Evolutionary conservation across 2,329 filamentous ascomycete genomes (phyloP).

Genomic region (Fusarium sambucinum): DNA sequence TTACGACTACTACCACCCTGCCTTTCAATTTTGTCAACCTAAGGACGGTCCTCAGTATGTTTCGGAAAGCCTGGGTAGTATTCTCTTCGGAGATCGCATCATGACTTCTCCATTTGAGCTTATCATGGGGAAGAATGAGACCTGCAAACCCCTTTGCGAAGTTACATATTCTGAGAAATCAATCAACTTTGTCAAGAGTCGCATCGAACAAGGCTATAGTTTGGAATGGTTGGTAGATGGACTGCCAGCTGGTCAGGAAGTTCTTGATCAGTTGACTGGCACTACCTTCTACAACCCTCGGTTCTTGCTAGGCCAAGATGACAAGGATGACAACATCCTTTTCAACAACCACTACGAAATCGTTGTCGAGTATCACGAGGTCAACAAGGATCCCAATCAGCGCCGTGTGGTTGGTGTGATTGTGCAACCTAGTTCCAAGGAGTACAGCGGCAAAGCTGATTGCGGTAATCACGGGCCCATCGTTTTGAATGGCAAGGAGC

Average conservation of each 20-base stretch:
- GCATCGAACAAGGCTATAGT: constrained; percentile 88
- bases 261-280: constrained; percentile 79
- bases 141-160: constrained; percentile 84
- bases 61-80: constrained; percentile 87
- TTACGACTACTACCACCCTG: constrained; percentile 93
- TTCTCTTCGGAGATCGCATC: constrained; percentile 96
- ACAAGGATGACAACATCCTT: constrained; percentile 67
- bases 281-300: constrained; percentile 91
- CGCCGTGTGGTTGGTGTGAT: constrained; percentile 92
- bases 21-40: constrained; percentile 90
- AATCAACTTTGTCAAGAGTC: constrained; percentile 82
- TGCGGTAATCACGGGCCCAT: constrained; percentile 73
- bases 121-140: constrained; percentile 86
- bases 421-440: constrained; percentile 82
- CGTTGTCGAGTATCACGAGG: constrained; percentile 88
- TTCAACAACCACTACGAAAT: constrained; percentile 99
- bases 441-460: constrained; percentile 68
- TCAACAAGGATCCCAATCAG: constrained; percentile 73
- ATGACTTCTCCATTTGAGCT: constrained; percentile 95
- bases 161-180: constrained; percentile 72
- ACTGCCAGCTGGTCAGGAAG: constrained; percentile 87
- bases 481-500: constrained; percentile 71
- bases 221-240: constrained; percentile 97
- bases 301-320: constrained; percentile 77
- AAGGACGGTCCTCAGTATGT: constrained; percentile 81